Conservation (phyloP, 495 filamentous ascomycete species). For the Lepidopterella palustris region DNA sequence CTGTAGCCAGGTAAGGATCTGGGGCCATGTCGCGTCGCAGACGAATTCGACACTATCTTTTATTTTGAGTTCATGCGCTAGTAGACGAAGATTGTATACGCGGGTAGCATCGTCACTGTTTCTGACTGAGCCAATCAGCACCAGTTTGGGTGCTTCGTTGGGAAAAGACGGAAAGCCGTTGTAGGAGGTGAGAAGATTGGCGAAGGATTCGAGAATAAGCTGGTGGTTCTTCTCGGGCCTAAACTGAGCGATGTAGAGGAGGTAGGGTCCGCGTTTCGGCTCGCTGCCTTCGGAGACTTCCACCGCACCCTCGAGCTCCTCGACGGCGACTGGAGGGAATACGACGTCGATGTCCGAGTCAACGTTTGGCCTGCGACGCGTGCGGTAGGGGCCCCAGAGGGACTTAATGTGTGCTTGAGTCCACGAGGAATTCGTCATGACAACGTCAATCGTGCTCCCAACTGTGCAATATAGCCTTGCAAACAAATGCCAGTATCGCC, state of each 20-base stretch:
- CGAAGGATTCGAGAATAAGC: slow-evolving; percentile 75
- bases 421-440: slow-evolving; percentile 97
- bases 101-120: slow-evolving; percentile 75
- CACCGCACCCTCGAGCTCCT: slow-evolving; percentile 66
- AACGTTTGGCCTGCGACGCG: slow-evolving; percentile 37
- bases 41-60: slow-evolving; percentile 78
- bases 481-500: slow-evolving; percentile 78
- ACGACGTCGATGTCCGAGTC: slow-evolving; percentile 57
- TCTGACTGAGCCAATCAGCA: slow-evolving; percentile 82
- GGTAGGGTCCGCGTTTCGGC: slow-evolving; percentile 53
- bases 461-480: slow-evolving; percentile 73
- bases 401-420: slow-evolving; percentile 75
- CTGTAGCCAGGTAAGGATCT: slow-evolving; percentile 71
- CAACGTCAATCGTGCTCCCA: slow-evolving; percentile 74
- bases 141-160: slow-evolving; percentile 49
- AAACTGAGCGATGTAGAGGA: slow-evolving; percentile 96
- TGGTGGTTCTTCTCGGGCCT: slow-evolving; percentile 94
- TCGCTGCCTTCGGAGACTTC: slow-evolving; percentile 62
- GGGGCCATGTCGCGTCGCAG: slow-evolving; percentile 79
- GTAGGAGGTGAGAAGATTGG: slow-evolving; percentile 28
- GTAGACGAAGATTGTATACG: slow-evolving; percentile 82
- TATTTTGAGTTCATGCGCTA: slow-evolving; percentile 81
- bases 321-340: slow-evolving; percentile 86
- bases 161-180: slow-evolving; percentile 12
- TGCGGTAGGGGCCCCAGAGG: slow-evolving; percentile 64